A percentile compares a stretch with the other conserved stretches of the same genome.
These are phyloP conservation scores for Alternaria viburni DNA, from an alignment of 2,329 filamentous ascomycete species.

Conservation along the genomic window DNA sequence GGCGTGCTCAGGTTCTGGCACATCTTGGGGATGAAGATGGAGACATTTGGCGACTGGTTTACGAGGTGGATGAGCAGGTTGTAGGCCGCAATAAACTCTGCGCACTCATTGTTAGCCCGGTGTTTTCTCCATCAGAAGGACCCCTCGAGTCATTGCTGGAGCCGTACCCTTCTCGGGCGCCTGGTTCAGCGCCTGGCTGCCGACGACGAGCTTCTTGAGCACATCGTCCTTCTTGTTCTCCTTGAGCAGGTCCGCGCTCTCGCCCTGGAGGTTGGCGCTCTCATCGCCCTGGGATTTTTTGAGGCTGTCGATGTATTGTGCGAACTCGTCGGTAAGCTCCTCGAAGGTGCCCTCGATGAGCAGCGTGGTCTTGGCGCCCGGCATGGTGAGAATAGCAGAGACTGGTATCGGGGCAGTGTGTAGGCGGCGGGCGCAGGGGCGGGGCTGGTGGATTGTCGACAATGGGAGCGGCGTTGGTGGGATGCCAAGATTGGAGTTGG, in stretches of 20 bases:
- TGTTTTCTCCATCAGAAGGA: constrained; percentile 3
- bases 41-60: constrained; percentile 81
- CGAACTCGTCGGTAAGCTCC: constrained; percentile 92
- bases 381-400: constrained; percentile 55
- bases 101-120: constrained; percentile 35
- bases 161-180: constrained; percentile 81
- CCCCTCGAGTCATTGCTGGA: background rate
- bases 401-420: constrained; percentile 29
- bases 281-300: constrained; percentile 67
- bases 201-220: constrained; percentile 85
- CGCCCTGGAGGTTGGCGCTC: constrained; percentile 60
- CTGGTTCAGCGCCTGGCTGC: constrained; percentile 76
- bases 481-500: constrained; percentile 37
- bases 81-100: constrained; percentile 92
- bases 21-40: constrained; percentile 84
- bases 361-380: constrained; percentile 66
- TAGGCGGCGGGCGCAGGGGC: constrained; percentile 20
- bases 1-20: constrained; percentile 87
- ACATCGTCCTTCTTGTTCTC: constrained; percentile 78
- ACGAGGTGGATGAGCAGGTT: constrained; percentile 96
- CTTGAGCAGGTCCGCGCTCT: constrained; percentile 73
- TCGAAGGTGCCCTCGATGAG: constrained; percentile 90
- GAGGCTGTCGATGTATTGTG: constrained; percentile 87
- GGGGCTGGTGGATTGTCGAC: constrained; percentile 33
- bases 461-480: constrained; percentile 31